These are phyloP conservation scores for Gilbertella persicaria DNA, from an alignment of 371 early-diverging fungal species.

Conservation along the genomic window DNA sequence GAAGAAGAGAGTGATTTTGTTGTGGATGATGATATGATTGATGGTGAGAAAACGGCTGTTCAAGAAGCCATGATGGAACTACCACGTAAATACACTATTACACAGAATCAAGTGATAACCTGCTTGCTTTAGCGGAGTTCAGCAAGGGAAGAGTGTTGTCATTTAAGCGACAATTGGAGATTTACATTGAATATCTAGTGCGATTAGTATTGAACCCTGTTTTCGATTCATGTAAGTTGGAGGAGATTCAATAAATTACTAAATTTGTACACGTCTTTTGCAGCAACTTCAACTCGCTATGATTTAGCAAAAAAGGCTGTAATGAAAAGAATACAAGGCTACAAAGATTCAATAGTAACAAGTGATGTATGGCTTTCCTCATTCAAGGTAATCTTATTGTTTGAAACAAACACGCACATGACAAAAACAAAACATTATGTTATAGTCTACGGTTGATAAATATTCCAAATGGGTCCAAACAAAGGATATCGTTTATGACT, in stretches of 20 bases:
- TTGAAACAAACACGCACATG: background rate
- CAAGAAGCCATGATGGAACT: slow-evolving; percentile 5
- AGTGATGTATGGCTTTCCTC: slow-evolving; percentile 26
- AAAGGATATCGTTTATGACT: background rate
- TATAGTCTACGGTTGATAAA: background rate
- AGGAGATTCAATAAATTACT: background rate
- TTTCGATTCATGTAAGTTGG: slow-evolving; percentile 7
- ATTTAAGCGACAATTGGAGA: slow-evolving; percentile 13
- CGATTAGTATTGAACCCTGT: slow-evolving; percentile 3
- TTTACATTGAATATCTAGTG: slow-evolving; percentile 22
- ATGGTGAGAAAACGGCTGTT: slow-evolving; percentile 10
- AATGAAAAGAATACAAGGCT: slow-evolving; percentile 19
- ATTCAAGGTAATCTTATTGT: slow-evolving; percentile 20
- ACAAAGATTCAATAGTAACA: slow-evolving; percentile 28
- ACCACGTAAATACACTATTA: slow-evolving; percentile 7
- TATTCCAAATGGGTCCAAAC: slow-evolving; percentile 12
- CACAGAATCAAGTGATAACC: slow-evolving; percentile 6
- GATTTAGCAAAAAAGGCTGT: slow-evolving; percentile 18
- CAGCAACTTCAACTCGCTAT: slow-evolving; percentile 4
- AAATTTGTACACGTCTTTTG: background rate
- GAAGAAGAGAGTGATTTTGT: slow-evolving; percentile 7
- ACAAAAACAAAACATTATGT: background rate
- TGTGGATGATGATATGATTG: slow-evolving; percentile 28
- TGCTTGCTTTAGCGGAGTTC: slow-evolving; percentile 24
- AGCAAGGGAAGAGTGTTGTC: slow-evolving; percentile 11